These are phyloP conservation scores for Lichtheimia corymbifera DNA, from an alignment of 371 early-diverging fungal genomes.

Conservation along the genomic window DNA sequence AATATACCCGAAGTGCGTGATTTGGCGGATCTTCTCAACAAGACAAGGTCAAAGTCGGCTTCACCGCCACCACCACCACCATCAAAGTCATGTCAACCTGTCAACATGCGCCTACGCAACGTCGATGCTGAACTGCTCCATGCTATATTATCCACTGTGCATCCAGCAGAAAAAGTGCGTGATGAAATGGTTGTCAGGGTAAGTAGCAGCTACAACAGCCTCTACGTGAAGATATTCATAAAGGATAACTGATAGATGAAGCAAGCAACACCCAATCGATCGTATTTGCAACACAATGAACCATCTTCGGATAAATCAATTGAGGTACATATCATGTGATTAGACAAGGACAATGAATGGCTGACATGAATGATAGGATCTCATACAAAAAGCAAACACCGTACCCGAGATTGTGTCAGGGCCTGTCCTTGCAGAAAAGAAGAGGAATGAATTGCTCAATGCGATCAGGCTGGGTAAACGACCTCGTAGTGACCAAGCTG, in stretches of 20 bases:
- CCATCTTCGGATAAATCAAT: constrained; percentile 15
- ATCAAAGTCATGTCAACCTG: constrained; percentile 22
- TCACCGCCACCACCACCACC: not conserved
- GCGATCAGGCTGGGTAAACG: constrained; percentile 42
- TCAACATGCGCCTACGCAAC: constrained; percentile 19
- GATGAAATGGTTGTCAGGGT: constrained; percentile 31
- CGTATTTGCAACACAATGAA: constrained; percentile 20
- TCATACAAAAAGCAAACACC: constrained; percentile 27
- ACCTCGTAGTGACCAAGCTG: constrained; percentile 23
- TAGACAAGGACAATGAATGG: not conserved
- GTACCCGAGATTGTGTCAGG: constrained; percentile 40
- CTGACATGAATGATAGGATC: constrained; percentile 9
- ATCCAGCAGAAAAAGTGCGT: constrained; percentile 20
- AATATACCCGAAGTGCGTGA: constrained; percentile 13
- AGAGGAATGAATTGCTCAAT: constrained; percentile 41
- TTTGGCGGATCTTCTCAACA: constrained; percentile 4
- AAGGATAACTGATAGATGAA: too few species aligned
- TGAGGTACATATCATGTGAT: not conserved
- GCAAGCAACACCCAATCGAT: constrained; percentile 15
- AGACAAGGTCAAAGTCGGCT: not conserved
- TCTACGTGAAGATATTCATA: too few species aligned
- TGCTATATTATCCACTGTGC: constrained; percentile 14
- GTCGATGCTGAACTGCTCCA: constrained; percentile 19
- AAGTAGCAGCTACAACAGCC: not conserved
- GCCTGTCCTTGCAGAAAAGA: constrained; percentile 47